Evolutionary conservation across 129 eudicot species (phyloP).

Genomic region (Rutidosis leptorrhynchoides): DNA sequence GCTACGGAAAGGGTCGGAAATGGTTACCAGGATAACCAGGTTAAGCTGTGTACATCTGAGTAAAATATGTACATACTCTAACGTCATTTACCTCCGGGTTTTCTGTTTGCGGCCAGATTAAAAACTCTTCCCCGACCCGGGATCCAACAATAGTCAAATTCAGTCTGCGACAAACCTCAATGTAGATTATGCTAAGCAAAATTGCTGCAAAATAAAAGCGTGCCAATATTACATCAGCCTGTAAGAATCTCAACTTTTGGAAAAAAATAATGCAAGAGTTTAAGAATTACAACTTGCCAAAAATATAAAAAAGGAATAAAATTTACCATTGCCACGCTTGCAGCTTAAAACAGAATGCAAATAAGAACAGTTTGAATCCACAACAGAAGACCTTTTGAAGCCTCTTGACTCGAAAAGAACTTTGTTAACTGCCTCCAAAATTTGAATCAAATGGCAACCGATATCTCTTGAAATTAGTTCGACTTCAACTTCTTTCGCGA

Average conservation of each 20-base stretch:
- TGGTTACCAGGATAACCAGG: too few relatives aligned
- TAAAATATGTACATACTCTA: not conserved
- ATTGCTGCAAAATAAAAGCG: slow-evolving; percentile 51
- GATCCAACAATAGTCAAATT: slow-evolving; percentile 84
- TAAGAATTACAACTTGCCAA: not conserved
- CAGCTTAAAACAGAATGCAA: slow-evolving; percentile 76
- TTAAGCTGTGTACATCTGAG: too few relatives aligned
- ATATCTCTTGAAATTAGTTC: slow-evolving; percentile 77
- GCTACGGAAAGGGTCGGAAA: too few relatives aligned
- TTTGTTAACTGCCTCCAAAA: slow-evolving; percentile 80
- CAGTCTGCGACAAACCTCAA: slow-evolving; percentile 90
- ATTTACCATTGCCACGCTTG: slow-evolving; percentile 69
- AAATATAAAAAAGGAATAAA: slow-evolving; percentile 10
- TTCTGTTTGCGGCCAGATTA: slow-evolving; percentile 87
- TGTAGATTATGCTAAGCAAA: slow-evolving; percentile 82
- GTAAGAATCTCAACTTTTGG: not conserved
- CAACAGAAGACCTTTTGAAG: slow-evolving; percentile 64
- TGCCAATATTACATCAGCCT: not conserved
- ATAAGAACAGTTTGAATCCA: slow-evolving; percentile 81
- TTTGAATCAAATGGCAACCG: slow-evolving; percentile 79
- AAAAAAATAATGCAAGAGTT: not conserved
- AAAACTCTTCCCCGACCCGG: slow-evolving; percentile 86
- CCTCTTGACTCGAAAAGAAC: slow-evolving; percentile 74
- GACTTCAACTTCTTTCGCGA: slow-evolving; percentile 81
- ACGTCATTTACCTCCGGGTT: slow-evolving; percentile 65